Base-by-base conservation (phyloP, 176 grass and related monocot genomes). In the Hyparrhenia diplandra region DNA sequence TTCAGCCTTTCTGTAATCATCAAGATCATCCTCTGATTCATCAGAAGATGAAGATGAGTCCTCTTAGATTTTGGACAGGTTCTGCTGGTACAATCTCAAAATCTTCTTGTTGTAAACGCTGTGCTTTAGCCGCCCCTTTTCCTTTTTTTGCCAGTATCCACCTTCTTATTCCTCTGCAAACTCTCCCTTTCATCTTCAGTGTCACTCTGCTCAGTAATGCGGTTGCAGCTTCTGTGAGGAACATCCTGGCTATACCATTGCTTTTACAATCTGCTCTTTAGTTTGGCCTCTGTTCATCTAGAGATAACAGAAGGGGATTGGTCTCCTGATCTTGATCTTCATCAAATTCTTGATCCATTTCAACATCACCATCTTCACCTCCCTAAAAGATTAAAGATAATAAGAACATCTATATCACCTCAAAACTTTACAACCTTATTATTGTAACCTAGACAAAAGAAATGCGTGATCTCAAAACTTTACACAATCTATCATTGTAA, bases 81-180 rank as follows among this genome's bases (percentile, higher is more conserved):
- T 95, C 92, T 83, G 80, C 90, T 37, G 96, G 90, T 49, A 98
- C 92, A 40, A 98, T 91, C 86, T 98, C 96, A 68, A 98, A 91
- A 86, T 88, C 92, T 57, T 87, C 71, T 60, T 78, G 62, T 35
- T 90, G 80, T 17, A 83, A 17, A 29, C 21, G 61, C 54, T 83
- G 63, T 71, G 68, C 24, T 71, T 76, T 91, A 17, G 47, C 20
- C 3, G 8, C 14, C 37, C n/a, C n/a, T n/a, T 57, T 80, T 25
- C 80, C 78, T 71, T 86, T 79, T 31, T 85, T 76, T n/a, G 39
- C 31, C 75, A 30, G 60, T 20, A 61, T 75, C 79, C 8, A 37
- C 39, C 59, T 79, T 49, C 72, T 67, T 91, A 42, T 67, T 85
- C 55, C 70, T 86, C 45, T 61, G 84, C 20, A 72, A 30, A n/a